A percentile compares a stretch with the other conserved stretches of the same genome.
phyloP scores from a whole-genome alignment of 2,329 filamentous ascomycete genomes.

The Claviceps digitariae region DNA sequence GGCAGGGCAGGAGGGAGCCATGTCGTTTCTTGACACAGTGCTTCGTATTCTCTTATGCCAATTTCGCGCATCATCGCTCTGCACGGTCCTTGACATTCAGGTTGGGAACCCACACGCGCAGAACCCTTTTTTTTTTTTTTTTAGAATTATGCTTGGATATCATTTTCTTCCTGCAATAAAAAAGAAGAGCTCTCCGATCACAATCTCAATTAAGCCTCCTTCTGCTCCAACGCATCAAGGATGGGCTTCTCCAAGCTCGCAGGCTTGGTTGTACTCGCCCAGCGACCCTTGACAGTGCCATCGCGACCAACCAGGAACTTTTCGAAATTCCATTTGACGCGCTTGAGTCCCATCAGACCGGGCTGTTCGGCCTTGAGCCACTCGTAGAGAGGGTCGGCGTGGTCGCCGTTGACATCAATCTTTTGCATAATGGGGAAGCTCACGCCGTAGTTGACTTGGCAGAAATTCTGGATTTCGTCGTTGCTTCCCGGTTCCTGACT shows the following conservation, averaged over 20 bases:
- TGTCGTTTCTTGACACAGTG: background rate
- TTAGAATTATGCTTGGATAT: background rate
- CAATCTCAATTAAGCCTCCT: constrained; percentile 18
- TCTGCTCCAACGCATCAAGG: constrained; percentile 58
- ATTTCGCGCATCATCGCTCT: background rate
- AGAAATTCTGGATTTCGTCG: constrained; percentile 72
- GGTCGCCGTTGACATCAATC: constrained; percentile 82
- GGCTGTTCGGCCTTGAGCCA: constrained; percentile 64
- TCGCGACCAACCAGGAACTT: constrained; percentile 87
- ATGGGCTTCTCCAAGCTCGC: constrained; percentile 65
- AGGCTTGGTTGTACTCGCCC: constrained; percentile 81
- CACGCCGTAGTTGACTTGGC: constrained; percentile 85
- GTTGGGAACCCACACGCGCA: background rate
- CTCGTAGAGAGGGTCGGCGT: constrained; percentile 49
- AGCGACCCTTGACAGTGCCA: constrained; percentile 72
- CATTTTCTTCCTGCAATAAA: background rate
- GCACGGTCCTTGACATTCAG: background rate
- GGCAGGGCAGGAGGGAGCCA: too few relatives aligned
- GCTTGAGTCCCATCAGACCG: constrained; percentile 75
- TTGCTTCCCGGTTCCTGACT: constrained; percentile 74
- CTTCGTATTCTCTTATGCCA: background rate
- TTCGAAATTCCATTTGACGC: constrained; percentile 99
- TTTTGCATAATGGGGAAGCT: constrained; percentile 85
- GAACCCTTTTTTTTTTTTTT: background rate
- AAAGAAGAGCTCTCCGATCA: background rate